Conservation (phyloP, 2,329 filamentous ascomycete species). For the Colletotrichum gloeosporioides region DNA sequence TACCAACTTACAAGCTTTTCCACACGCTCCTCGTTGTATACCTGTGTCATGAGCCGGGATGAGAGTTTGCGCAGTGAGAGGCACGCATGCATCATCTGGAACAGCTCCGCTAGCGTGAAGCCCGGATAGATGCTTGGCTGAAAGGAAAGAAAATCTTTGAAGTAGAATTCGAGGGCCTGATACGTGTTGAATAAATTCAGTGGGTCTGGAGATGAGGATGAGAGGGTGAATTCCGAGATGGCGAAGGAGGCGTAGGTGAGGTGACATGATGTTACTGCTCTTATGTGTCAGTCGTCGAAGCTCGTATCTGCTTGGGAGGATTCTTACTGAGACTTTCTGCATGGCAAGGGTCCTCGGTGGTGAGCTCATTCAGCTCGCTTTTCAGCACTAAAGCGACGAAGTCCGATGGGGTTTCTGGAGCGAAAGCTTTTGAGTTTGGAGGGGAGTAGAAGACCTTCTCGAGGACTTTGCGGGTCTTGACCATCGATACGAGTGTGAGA, state of each 20-base stretch:
- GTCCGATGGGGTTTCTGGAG: accelerated
- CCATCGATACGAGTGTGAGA: neutral
- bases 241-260: neutral
- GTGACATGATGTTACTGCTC: neutral
- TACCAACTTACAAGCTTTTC: too few species aligned
- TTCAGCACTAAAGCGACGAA: neutral
- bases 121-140: too few species aligned
- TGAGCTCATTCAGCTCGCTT: too few species aligned
- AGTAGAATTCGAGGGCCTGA: neutral
- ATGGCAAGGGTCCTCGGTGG: too few species aligned
- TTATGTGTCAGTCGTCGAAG: neutral
- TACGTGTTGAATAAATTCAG: neutral
- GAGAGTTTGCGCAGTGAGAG: neutral
- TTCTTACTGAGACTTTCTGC: too few species aligned
- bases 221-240: neutral
- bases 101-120: neutral
- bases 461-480: neutral
- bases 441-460: neutral
- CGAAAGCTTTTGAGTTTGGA: neutral
- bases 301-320: too few species aligned
- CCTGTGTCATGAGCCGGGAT: neutral
- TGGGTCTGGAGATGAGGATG: neutral
- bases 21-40: too few species aligned
- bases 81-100: neutral
- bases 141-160: accelerated